Conservation (phyloP, 192 early-diverging fungal genomes). For the Geranomyces michiganensis region DNA sequence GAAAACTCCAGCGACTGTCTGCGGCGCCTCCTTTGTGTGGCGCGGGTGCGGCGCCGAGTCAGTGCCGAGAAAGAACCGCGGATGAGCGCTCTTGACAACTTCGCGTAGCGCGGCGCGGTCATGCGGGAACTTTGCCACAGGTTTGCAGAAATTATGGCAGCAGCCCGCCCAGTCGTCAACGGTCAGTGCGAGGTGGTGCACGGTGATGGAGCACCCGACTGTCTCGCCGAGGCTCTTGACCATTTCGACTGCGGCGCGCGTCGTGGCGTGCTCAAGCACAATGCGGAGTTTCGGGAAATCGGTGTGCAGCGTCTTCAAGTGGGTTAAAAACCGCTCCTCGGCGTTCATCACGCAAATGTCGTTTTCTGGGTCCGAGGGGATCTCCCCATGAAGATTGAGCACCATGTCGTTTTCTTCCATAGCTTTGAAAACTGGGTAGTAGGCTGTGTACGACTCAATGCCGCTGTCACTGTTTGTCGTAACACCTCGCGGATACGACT, state of each 20-base stretch:
- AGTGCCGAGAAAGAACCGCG: no score
- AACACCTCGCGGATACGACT: conserved; percentile 93
- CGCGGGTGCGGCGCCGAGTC: no score
- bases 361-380: conserved; percentile 82
- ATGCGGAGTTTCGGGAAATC: conserved; percentile 94
- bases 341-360: conserved; percentile 96
- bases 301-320: conserved; percentile 80
- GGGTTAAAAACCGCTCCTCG: conserved; percentile 86
- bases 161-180: conserved; percentile 99
- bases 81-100: conserved; percentile 47
- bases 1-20: no score
- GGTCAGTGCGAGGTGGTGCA: conserved; percentile 88
- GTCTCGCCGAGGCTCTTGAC: conserved; percentile 88
- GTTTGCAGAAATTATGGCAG: conserved; percentile 97
- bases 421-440: conserved; percentile 91
- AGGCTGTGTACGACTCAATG: conserved; percentile 84
- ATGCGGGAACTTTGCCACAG: conserved; percentile 93
- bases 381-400: conserved; percentile 94
- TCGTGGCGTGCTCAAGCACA: conserved; percentile 96
- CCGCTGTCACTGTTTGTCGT: conserved; percentile 97
- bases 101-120: conserved; percentile 88
- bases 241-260: conserved; percentile 88
- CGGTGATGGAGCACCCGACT: conserved; percentile 93
- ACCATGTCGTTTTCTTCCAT: conserved; percentile 96
- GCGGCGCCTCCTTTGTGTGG: no score